Evolutionary conservation across 148 eudicot genomes (phyloP).

Genomic region (Vaccinium vitisidaea): DNA sequence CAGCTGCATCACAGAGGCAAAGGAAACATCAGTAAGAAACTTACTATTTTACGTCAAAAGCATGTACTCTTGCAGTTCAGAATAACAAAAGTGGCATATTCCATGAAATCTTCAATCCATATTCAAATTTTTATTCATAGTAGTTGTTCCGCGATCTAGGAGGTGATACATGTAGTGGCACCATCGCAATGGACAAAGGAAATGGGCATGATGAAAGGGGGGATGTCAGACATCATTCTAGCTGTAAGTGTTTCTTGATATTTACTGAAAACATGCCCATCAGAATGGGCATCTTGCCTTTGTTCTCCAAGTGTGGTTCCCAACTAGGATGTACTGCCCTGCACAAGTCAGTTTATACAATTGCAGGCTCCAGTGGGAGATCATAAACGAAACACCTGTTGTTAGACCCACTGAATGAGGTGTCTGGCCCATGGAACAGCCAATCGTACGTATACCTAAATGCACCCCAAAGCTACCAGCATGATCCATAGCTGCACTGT

Average conservation of each 20-base stretch:
- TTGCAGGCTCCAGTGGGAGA: not conserved
- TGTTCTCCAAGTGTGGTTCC: not conserved
- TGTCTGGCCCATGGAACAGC: not conserved
- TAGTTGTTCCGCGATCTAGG: not conserved
- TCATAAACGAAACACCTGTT: not conserved
- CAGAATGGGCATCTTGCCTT: not conserved
- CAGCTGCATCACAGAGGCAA: conserved; percentile 1
- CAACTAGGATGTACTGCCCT: not conserved
- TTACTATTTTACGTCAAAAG: not conserved
- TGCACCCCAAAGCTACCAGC: not conserved
- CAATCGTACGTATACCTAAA: not conserved
- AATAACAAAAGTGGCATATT: not conserved
- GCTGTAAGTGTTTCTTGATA: not conserved
- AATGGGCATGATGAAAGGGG: not conserved
- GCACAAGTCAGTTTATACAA: not conserved
- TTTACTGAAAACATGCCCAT: not conserved
- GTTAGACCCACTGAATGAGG: conserved; percentile 1
- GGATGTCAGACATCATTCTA: not conserved
- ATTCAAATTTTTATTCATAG: not conserved
- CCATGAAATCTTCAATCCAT: not conserved
- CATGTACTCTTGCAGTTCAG: not conserved
- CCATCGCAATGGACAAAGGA: not conserved
- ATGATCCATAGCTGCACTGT: not conserved
- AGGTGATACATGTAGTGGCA: conserved; percentile 1
- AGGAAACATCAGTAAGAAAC: not conserved